A percentile compares a stretch with the other conserved stretches of the same genome.
phyloP scores from a whole-genome alignment of 768 basidiomycete genomes.

The Mycena kentingensis region DNA sequence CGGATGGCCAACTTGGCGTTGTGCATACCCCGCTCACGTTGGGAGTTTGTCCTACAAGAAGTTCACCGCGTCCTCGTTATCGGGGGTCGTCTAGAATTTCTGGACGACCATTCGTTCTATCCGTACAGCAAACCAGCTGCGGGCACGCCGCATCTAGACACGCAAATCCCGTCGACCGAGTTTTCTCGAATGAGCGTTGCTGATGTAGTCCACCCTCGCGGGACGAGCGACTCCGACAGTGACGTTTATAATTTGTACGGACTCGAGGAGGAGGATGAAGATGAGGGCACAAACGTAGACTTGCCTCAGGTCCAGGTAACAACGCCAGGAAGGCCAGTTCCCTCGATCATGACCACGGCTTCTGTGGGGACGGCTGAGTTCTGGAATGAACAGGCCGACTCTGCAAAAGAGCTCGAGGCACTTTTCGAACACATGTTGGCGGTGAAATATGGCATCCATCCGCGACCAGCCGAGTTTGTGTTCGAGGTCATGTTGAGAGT shows the following conservation, averaged over 20 bases:
- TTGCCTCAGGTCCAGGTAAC: slow-evolving; percentile 14
- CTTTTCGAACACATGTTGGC: slow-evolving; percentile 63
- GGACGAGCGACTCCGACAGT: slow-evolving; percentile 16
- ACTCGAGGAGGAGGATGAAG: slow-evolving; percentile 19
- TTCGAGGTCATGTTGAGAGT: slow-evolving; percentile 43
- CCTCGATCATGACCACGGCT: not conserved
- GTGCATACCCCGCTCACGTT: slow-evolving; percentile 44
- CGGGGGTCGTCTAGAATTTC: slow-evolving; percentile 53
- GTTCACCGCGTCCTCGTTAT: slow-evolving; percentile 47
- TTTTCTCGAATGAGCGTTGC: slow-evolving; percentile 20
- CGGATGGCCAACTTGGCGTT: slow-evolving; percentile 50
- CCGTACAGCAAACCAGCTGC: slow-evolving; percentile 33
- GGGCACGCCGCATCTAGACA: slow-evolving; percentile 10
- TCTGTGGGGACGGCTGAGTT: slow-evolving; percentile 21
- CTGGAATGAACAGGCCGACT: slow-evolving; percentile 43
- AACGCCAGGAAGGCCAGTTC: too few species aligned
- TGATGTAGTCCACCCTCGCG: slow-evolving; percentile 10
- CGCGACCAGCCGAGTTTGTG: slow-evolving; percentile 55
- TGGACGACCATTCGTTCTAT: slow-evolving; percentile 54
- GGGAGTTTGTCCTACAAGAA: slow-evolving; percentile 50
- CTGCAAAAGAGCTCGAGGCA: slow-evolving; percentile 53
- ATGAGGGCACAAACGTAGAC: slow-evolving; percentile 16
- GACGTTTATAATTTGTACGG: slow-evolving; percentile 19
- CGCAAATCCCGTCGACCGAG: slow-evolving; percentile 8
- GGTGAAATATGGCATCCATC: slow-evolving; percentile 51